Conservation (phyloP, 2,329 filamentous ascomycete species). For the Epicoccum nigrum region DNA sequence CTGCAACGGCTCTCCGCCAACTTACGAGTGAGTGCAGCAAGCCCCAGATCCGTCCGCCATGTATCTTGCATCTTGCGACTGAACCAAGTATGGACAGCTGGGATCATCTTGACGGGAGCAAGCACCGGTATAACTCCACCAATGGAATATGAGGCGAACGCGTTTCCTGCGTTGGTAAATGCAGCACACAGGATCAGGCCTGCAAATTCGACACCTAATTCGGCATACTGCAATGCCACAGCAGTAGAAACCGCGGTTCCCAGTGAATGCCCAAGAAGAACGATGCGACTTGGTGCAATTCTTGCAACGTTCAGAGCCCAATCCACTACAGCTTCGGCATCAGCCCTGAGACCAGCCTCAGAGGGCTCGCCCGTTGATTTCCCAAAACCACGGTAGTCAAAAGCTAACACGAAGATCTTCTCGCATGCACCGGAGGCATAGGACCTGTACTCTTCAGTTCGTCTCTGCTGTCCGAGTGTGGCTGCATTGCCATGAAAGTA, state of each 20-base stretch:
- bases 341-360: conserved; percentile 79
- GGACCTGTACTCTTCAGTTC: conserved; percentile 78
- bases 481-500: conserved; percentile 67
- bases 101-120: conserved; percentile 72
- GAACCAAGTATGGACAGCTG: conserved; percentile 68
- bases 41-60: conserved; percentile 74
- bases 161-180: conserved; percentile 75
- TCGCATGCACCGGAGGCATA: conserved; percentile 66
- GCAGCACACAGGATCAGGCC: conserved; percentile 79
- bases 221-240: conserved; percentile 72
- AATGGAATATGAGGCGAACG: conserved; percentile 79
- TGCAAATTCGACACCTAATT: conserved; percentile 70
- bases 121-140: conserved; percentile 78
- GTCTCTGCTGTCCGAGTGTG: conserved; percentile 79
- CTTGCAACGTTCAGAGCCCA: conserved; percentile 73
- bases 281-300: conserved; percentile 73
- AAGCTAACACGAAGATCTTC: conserved; percentile 72
- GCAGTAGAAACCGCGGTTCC: conserved; percentile 84
- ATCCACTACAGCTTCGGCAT: conserved; percentile 75
- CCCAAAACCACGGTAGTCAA: conserved; percentile 92
- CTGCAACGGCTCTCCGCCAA: conserved; percentile 6
- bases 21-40: conserved; percentile 61
- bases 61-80: conserved; percentile 72
- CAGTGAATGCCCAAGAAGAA: conserved; percentile 84
- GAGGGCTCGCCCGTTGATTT: conserved; percentile 78